Base-by-base conservation (phyloP, 164 flowering plant species). In the Tinospora cordifolia region DNA sequence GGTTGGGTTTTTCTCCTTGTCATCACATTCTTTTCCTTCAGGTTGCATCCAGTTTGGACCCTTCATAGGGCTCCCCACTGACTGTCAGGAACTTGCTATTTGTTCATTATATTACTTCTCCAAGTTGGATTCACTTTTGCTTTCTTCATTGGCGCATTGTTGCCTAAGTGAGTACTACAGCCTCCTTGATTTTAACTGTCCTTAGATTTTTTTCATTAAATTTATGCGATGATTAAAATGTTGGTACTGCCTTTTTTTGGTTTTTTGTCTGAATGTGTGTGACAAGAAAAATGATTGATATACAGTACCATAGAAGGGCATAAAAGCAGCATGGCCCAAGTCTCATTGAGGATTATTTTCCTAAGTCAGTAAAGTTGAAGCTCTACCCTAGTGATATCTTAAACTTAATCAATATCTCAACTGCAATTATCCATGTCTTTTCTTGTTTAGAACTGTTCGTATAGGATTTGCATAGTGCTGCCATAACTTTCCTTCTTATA, bases 91-190 rank as follows among this genome's bases (percentile, higher is more conserved):
- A 71, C 84, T 89, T 63, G 81, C 94, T 15, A 17, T 90, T 38
- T 87, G 84, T 78, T 88, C 90, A 82, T 81, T 92, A 34, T 90
- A 82, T 71, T 92, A 90, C 63, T 87, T 88, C 82, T 78, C 94
- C 64, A 72, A 71, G 74, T 57, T 92, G 82, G 83, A 85, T 63
- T 47, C 84, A 14, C 44, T 13, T 36, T 71, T 92, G 63, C 82
- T 95, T 25, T 79, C 80, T 78, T 85, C 97, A 47, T 68, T 95
- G 54, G 85, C 84, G 44, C 75, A 72, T 57, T 89, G 94, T 76
- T 90, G 97, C 83, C 75, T 90, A 39, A 76, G 97, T 93, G 78
- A 87, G 98, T 83, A 76, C 27, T 69, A 8, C 24, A 11, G 58
- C 15, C 12, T 63, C 30, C 6, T 5, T 3, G 21, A 21, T 46